Evolutionary conservation across 75 land plant species (phyloP).

Genomic region (Cunninghamia lanceolata): DNA sequence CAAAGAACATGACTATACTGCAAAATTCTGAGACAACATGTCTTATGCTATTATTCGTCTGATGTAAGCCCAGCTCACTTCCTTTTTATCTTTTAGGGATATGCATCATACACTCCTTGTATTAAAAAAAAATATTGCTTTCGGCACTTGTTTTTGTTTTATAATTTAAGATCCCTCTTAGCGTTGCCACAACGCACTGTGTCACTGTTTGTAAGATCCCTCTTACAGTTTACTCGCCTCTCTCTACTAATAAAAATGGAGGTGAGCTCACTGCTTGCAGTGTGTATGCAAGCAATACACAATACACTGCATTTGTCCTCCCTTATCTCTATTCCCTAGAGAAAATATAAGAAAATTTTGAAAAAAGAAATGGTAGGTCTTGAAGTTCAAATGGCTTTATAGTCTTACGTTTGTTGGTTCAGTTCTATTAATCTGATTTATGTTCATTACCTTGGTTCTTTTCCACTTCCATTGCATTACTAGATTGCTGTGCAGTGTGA

Average conservation of each 20-base stretch:
- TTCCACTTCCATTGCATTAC: no score
- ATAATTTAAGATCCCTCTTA: not conserved
- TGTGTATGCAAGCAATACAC: not conserved
- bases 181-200: not conserved
- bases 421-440: no score
- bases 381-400: not conserved
- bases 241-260: not conserved
- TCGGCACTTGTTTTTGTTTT: not conserved
- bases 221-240: not conserved
- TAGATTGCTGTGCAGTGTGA: no score
- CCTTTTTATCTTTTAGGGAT: no score
- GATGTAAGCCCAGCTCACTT: not conserved
- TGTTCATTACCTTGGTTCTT: no score
- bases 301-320: not conserved
- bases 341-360: not conserved
- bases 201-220: not conserved
- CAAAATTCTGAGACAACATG: no score
- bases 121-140: not conserved
- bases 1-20: no score
- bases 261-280: not conserved
- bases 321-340: not conserved
- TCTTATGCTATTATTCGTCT: not conserved
- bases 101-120: no score
- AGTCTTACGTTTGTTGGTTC: no score
- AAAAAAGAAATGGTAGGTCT: not conserved